Base-by-base conservation (phyloP, 306 rosid genomes). In the Vigna trinervia region DNA sequence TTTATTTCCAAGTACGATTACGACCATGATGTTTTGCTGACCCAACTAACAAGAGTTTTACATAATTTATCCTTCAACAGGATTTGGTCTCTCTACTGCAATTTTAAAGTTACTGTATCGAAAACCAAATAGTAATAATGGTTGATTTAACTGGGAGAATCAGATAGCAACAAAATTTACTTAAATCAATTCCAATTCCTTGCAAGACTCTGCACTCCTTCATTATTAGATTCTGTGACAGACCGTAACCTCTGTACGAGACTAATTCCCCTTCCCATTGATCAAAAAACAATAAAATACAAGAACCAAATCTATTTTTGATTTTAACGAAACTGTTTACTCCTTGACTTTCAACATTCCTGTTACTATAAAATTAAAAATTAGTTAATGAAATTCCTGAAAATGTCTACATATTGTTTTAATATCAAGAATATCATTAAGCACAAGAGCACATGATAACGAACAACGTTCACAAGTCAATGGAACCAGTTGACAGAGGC, bases 401-500 rank as follows among this genome's bases (percentile, higher is more conserved):
- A 61, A 38, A 81, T 67, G 60, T 60, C 56, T 47, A 26, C 28
- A 51, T 12, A 72, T 71, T 71, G 78, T 86, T 57, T 65, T 57
- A 22, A 70, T 62, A 81, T 81, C 47, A 78, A 75, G 67, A 78
- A 76, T 77, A 78, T 73, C 76, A 68, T 47, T 56, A 68, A 61
- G 51, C 57, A 76, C 70, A 72, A 71, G 80, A 45, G 76, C 54
- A 45, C 69, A 60, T 58, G 85, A 80, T 74, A 75, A 72, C 62
- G 71, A 86, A 68, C 73, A 75, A 66, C 68, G 81, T 71, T 84
- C 78, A 81, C 56, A 69, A 57, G 80, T 81, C 76, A 70, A 64
- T 36, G 67, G 71, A 59, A 69, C 69, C 80, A 77, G 45, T 28
- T 60, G 68, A 39, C 72, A 58, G 71, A 65, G 73, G 74, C 59